A percentile compares a stretch with the other conserved stretches of the same genome.
Evolutionary conservation across 139 green algal genomes (phyloP).

Genomic region (Pseudopediastrum boryanum): DNA sequence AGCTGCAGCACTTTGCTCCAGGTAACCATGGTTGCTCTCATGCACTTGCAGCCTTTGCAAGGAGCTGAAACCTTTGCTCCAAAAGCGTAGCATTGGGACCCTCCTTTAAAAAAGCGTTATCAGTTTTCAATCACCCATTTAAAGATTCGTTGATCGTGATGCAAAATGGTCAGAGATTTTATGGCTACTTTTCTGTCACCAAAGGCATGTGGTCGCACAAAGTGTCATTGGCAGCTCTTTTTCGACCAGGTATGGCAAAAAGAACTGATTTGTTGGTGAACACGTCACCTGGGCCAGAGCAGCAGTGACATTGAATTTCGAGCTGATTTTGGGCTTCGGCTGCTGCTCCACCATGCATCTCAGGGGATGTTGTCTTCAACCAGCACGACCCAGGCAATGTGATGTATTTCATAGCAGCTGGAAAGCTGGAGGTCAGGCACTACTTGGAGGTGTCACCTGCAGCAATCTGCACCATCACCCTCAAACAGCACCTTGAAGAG

Average conservation of each 20-base stretch:
- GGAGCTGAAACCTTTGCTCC: neutral
- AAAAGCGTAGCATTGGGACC: neutral
- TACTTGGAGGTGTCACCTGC: constrained; percentile 1
- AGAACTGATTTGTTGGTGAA: neutral
- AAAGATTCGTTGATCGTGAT: neutral
- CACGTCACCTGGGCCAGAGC: neutral
- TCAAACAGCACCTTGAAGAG: neutral
- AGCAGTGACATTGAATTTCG: neutral
- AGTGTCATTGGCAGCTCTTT: neutral
- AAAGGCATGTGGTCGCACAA: neutral
- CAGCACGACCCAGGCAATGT: constrained; percentile 40
- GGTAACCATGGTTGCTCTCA: too few relatives aligned
- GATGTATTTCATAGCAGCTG: constrained; percentile 47
- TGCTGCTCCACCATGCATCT: neutral
- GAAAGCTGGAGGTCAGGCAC: constrained; percentile 40
- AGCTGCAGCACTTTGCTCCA: constrained; percentile 27
- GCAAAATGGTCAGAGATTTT: neutral
- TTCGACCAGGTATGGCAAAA: neutral
- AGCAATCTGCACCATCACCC: neutral
- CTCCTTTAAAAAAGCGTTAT: too few relatives aligned
- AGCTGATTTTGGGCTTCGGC: neutral
- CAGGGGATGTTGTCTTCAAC: constrained; percentile 41
- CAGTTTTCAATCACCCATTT: neutral
- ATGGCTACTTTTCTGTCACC: neutral
- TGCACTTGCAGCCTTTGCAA: too few relatives aligned